Evolutionary conservation across 306 rosid genomes (phyloP), one percentile per base, ranked within the genome.

Genomic region (Vigna unguiculata): DNA sequence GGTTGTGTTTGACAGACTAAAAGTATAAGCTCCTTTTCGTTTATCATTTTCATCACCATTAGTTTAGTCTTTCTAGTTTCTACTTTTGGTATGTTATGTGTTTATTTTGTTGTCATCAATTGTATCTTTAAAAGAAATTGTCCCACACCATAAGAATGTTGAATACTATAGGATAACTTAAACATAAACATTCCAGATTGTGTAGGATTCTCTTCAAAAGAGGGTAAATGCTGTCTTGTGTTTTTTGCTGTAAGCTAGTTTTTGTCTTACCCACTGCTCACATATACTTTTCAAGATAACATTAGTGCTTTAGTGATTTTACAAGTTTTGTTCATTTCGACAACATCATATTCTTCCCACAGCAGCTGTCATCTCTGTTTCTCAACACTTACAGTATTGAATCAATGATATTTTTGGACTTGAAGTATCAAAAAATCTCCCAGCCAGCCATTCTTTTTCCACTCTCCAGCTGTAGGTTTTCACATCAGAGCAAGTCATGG

Each of bases 1-100:
- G 89, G 72, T 92, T 81, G 98, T 95, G 81, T 95, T 95, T 82
- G 91, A 85, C 64, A 87, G 97, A 81, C 97, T 95, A 57, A 90
- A 95, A 96, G 98, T 94, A 86, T 81, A 67, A 34, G 82, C 71
- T 59, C 30, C 32, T 63, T 74, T 25, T 69, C 45, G 55, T 59
- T 28, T 28, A 59, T 28, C 19, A 61, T 61, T 3, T 9, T 61
- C 24, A 60, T 60, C 45, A 60, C 1, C 9, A 32, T 30, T 30
- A 30, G 13, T 30, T 47, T 19, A 47, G 68, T 59, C 45, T 16
- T 30, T 60, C 67, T 32, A 24, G 22, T 59, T 83, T 72, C 68
- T 38, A 20, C 57, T 52, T 74, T 51, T 61, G 2, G 21, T 67
- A 51, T 74, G 57, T 20, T 60, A 25, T 34, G 7, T 59, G 20